phyloP scores from a whole-genome alignment of 805 yeast genomes.

The Yarrowia bubula region DNA sequence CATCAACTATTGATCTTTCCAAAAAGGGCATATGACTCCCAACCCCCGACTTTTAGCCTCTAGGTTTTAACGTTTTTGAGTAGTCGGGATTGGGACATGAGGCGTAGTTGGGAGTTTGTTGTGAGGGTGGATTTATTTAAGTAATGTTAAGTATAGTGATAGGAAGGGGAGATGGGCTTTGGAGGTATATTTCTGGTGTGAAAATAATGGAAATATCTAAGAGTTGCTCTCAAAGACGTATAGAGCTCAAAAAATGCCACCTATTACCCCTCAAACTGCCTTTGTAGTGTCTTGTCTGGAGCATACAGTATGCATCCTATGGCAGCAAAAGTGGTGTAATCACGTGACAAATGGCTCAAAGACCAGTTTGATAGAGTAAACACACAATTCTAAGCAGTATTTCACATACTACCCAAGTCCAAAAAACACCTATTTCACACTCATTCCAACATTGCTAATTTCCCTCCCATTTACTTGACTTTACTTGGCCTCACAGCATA shows the following conservation, averaged over 20 bases:
- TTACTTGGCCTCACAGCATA: not conserved
- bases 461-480: not conserved
- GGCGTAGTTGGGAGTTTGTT: not conserved
- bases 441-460: not conserved
- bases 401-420: too few relatives aligned
- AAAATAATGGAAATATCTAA: too few relatives aligned
- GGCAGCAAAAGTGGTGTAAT: not conserved
- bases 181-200: too few relatives aligned
- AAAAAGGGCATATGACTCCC: slow-evolving; percentile 1
- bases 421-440: not conserved
- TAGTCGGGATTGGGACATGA: not conserved
- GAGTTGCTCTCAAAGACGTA: too few relatives aligned
- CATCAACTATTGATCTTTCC: not conserved
- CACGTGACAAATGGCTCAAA: not conserved
- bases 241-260: not conserved
- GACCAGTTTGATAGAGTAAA: too few relatives aligned
- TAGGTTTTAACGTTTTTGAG: not conserved
- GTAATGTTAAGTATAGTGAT: not conserved
- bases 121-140: not conserved
- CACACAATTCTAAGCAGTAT: too few relatives aligned
- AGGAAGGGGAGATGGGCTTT: not conserved
- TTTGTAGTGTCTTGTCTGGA: not conserved
- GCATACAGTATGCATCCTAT: not conserved
- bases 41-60: slow-evolving; percentile 2
- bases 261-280: not conserved